These are phyloP conservation scores for Casuarina equisetifolia DNA, from an alignment of 306 rosid species.

Conservation along the genomic window DNA sequence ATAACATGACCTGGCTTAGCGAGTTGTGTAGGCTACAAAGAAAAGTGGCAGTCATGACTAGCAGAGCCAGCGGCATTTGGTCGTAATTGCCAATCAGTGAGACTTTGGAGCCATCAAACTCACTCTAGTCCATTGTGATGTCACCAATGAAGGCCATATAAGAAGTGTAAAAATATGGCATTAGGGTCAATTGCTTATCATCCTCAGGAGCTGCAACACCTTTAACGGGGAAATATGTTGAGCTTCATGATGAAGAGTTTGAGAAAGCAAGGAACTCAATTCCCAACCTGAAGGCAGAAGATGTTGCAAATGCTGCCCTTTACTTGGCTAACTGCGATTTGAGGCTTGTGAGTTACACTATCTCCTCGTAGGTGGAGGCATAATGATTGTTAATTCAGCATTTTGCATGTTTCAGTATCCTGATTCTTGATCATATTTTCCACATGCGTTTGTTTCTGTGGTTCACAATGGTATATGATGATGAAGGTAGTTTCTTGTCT, in stretches of 20 bases:
- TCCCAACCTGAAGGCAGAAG: conserved; percentile 66
- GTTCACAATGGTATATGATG: no score
- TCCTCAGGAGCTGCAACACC: conserved; percentile 68
- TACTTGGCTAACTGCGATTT: conserved; percentile 73
- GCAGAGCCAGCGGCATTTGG: conserved; percentile 91
- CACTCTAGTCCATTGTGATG: conserved; percentile 64
- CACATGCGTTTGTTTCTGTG: no score
- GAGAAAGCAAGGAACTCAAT: conserved; percentile 38
- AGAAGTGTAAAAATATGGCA: conserved; percentile 61
- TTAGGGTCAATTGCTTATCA: conserved; percentile 74
- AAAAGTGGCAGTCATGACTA: conserved; percentile 78
- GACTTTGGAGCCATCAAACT: conserved; percentile 38
- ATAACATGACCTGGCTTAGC: not conserved
- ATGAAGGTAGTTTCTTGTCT: no score
- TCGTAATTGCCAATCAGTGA: conserved; percentile 43
- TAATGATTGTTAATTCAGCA: conserved; percentile 57
- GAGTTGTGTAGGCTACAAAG: conserved; percentile 55
- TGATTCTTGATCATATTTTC: conserved; percentile 21
- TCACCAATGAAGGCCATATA: conserved; percentile 62
- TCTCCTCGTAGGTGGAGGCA: conserved; percentile 69
- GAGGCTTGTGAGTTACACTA: conserved; percentile 73
- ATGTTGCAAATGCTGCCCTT: conserved; percentile 79
- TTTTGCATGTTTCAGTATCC: conserved; percentile 52
- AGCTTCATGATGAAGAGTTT: conserved; percentile 38
- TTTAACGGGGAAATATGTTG: conserved; percentile 43